Evolutionary conservation across 495 filamentous ascomycete genomes (phyloP).

Genomic region (Umbilicaria muhlenbergii): DNA sequence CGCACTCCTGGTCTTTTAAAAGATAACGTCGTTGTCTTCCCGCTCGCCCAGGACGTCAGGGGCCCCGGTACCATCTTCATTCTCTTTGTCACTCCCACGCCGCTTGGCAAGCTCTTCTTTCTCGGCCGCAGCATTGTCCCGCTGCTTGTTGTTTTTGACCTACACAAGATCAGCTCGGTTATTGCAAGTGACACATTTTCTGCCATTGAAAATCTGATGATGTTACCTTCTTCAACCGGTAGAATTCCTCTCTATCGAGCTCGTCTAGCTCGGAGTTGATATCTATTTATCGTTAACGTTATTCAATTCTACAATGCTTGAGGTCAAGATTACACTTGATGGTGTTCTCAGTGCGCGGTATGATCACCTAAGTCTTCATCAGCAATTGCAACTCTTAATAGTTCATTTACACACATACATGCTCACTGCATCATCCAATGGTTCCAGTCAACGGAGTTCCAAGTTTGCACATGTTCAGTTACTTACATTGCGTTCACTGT

Average conservation of each 20-base stretch:
- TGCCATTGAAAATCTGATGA: too few relatives aligned
- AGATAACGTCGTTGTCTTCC: slow-evolving; percentile 92
- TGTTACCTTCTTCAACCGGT: slow-evolving; percentile 78
- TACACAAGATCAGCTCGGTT: not conserved
- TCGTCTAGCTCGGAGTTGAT: slow-evolving; percentile 99
- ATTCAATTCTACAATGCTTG: not conserved
- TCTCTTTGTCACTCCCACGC: slow-evolving; percentile 25
- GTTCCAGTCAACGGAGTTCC: not conserved
- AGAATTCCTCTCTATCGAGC: slow-evolving; percentile 96
- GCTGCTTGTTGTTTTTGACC: slow-evolving; percentile 82
- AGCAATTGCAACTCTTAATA: too few relatives aligned
- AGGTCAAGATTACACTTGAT: slow-evolving; percentile 61
- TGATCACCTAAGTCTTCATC: slow-evolving; percentile 67
- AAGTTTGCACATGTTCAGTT: not conserved
- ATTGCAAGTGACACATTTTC: too few relatives aligned
- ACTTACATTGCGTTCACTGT: slow-evolving; percentile 87
- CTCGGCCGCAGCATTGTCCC: slow-evolving; percentile 38
- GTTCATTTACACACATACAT: slow-evolving; percentile 2
- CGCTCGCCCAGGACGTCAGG: slow-evolving; percentile 66
- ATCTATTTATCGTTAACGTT: slow-evolving; percentile 29
- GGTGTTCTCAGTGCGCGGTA: slow-evolving; percentile 93
- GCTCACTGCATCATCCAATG: slow-evolving; percentile 5
- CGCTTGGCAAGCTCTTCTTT: slow-evolving; percentile 19
- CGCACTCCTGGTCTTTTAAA: slow-evolving; percentile 33
- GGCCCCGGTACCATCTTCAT: slow-evolving; percentile 29